A percentile compares a stretch with the other conserved stretches of the same genome.
These are phyloP conservation scores for Kondoa malvinella DNA, from an alignment of 768 basidiomycete genomes.

Conservation along the genomic window DNA sequence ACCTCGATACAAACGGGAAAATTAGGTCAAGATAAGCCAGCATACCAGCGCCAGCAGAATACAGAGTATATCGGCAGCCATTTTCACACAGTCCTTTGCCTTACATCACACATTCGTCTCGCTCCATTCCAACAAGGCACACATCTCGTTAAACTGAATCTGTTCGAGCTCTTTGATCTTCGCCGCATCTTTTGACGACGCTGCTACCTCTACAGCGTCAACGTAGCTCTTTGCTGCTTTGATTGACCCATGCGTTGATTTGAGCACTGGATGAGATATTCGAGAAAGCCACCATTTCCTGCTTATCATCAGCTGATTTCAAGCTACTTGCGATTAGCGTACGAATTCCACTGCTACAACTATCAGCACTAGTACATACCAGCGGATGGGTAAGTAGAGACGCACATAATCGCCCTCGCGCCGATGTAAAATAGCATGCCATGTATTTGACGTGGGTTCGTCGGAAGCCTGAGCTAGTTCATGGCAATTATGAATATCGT, in stretches of 20 bases:
- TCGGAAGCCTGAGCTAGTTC: conserved; percentile 16
- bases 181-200: neutral
- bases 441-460: conserved; percentile 12
- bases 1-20: no score
- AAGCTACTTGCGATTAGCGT: neutral
- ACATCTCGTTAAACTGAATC: conserved; percentile 15
- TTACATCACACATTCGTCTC: neutral
- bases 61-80: no score
- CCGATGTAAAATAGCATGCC: conserved; percentile 14
- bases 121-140: conserved; percentile 12
- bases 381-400: neutral
- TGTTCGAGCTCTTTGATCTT: conserved; percentile 3
- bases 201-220: conserved; percentile 16
- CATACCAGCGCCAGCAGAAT: no score
- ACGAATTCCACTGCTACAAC: neutral
- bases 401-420: conserved; percentile 14
- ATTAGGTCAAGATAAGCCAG: no score
- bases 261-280: conserved; percentile 11
- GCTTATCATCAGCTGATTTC: no score
- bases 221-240: conserved; percentile 13
- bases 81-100: no score
- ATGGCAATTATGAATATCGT: conserved; percentile 12
- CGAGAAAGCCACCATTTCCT: conserved; percentile 17
- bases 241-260: conserved; percentile 1
- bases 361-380: neutral